Evolutionary conservation across 2,329 filamentous ascomycete species (phyloP).

Genomic region (Stachybotrys echinatus): DNA sequence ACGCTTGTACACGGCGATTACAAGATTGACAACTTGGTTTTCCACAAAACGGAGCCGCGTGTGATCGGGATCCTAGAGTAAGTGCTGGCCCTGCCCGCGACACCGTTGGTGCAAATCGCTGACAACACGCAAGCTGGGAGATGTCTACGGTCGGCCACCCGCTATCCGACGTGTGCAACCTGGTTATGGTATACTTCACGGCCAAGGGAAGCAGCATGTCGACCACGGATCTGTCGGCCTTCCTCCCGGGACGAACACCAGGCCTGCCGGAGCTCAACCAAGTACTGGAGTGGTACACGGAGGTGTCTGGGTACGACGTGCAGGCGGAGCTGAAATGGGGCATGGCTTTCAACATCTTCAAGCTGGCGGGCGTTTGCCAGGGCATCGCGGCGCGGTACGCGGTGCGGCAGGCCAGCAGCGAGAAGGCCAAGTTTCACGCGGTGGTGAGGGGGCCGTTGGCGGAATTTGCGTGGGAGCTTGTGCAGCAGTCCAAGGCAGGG

Average conservation of each 20-base stretch:
- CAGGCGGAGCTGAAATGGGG: constrained; percentile 55
- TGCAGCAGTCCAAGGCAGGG: constrained; percentile 37
- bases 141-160: constrained; percentile 98
- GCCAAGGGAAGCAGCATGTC: constrained; percentile 17
- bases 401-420: constrained; percentile 81
- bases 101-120: neutral
- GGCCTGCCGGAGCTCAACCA: constrained; percentile 50
- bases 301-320: constrained; percentile 65
- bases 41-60: constrained; percentile 79
- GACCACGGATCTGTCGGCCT: constrained; percentile 36
- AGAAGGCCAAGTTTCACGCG: constrained; percentile 69
- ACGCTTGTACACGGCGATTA: constrained; percentile 92
- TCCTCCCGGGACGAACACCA: constrained; percentile 56
- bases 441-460: constrained; percentile 66
- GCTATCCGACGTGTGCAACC: constrained; percentile 82
- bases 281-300: constrained; percentile 35
- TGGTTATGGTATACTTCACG: constrained; percentile 43
- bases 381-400: constrained; percentile 90
- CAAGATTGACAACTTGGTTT: constrained; percentile 89
- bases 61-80: constrained; percentile 91
- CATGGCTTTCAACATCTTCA: constrained; percentile 57
- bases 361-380: constrained; percentile 63
- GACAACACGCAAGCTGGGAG: constrained; percentile 63
- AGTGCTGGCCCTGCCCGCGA: constrained; percentile 21
- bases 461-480: constrained; percentile 71